phyloP scores from a whole-genome alignment of 306 rosid species.

The Crotalaria pallida region DNA sequence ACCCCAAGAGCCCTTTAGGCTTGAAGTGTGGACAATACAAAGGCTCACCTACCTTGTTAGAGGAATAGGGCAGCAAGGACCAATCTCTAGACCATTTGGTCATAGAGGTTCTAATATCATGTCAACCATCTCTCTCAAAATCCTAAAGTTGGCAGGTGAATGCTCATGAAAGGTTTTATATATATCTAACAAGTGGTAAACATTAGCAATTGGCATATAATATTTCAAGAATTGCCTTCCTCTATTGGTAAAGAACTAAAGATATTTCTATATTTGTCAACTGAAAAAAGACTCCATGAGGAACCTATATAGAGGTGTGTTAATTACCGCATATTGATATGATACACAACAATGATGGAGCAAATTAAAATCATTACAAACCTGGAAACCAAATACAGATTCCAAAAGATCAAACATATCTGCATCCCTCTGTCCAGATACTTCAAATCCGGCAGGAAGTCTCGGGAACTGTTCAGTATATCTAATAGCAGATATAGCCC shows the following conservation, averaged over 20 bases:
- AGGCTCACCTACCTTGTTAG: too few species aligned
- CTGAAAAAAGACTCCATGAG: neutral
- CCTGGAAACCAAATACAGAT: slow-evolving; percentile 92
- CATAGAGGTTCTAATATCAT: too few species aligned
- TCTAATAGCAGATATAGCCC: too few species aligned
- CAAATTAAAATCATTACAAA: slow-evolving; percentile 28
- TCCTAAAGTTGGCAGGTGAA: too few species aligned
- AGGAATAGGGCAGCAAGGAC: too few species aligned
- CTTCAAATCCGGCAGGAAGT: slow-evolving; percentile 64
- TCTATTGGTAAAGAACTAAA: neutral
- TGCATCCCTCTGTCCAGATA: slow-evolving; percentile 65
- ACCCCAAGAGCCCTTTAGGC: too few species aligned
- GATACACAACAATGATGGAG: slow-evolving; percentile 14
- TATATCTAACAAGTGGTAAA: neutral
- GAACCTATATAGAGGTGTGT: neutral
- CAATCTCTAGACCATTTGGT: too few species aligned
- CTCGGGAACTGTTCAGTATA: too few species aligned
- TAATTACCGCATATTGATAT: neutral
- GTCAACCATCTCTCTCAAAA: too few species aligned
- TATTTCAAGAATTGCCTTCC: neutral
- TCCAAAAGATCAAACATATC: slow-evolving; percentile 95
- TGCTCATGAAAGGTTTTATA: too few species aligned
- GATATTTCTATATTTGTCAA: neutral
- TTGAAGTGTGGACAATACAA: too few species aligned
- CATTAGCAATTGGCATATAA: neutral